Evolutionary conservation across 306 rosid genomes (phyloP).

Genomic region (Vigna angularis): DNA sequence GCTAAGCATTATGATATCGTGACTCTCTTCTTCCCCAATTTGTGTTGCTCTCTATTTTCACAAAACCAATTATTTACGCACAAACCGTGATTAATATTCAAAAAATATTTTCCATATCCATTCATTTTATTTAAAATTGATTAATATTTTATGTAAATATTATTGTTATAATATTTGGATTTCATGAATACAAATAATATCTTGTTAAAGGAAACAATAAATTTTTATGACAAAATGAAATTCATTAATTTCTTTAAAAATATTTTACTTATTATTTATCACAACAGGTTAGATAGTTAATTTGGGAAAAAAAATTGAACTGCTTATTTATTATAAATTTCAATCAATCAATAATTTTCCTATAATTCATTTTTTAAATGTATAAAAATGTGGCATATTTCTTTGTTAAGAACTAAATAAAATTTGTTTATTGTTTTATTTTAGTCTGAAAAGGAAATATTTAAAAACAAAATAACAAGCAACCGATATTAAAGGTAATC

Average conservation of each 20-base stretch:
- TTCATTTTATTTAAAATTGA: too few species aligned
- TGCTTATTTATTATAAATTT: not conserved
- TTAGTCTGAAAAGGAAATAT: not conserved
- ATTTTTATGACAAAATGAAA: too few species aligned
- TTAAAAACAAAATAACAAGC: not conserved
- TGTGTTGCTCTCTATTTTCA: constrained; percentile 55
- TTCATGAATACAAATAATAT: too few species aligned
- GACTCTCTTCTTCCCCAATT: constrained; percentile 49
- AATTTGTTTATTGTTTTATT: not conserved
- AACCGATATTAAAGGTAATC: not conserved
- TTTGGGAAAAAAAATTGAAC: not conserved
- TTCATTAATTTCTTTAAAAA: too few species aligned
- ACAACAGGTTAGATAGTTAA: not conserved
- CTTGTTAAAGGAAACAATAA: too few species aligned
- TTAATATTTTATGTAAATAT: too few species aligned
- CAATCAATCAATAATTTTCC: not conserved
- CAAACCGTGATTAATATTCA: not conserved
- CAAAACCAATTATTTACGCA: not conserved
- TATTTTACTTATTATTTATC: not conserved
- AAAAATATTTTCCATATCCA: not conserved
- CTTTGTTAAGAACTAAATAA: not conserved
- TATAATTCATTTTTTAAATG: not conserved
- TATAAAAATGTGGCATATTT: not conserved
- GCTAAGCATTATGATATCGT: constrained; percentile 60
- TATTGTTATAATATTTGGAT: too few species aligned